Base-by-base conservation (phyloP, 75 land plant species). In the Gnetum montanum region DNA sequence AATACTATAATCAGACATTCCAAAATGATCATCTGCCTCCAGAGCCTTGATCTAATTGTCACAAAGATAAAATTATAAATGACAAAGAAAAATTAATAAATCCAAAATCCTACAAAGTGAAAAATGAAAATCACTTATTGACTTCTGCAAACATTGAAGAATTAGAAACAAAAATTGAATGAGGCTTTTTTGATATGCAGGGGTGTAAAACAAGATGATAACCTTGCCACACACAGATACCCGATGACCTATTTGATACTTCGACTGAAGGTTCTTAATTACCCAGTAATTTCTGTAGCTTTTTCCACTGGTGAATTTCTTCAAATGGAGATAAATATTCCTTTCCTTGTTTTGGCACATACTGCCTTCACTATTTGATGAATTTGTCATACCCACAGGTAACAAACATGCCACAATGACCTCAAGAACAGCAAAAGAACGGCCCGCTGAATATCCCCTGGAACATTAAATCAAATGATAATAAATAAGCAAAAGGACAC, bases 141-240 rank as follows among this genome's bases (percentile, higher is more conserved):
- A n/a, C n/a, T n/a, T n/a, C n/a, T n/a, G n/a, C n/a, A n/a, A n/a
- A n/a, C n/a, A n/a, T n/a, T n/a, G n/a, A n/a, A n/a, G n/a, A n/a
- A n/a, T n/a, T n/a, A n/a, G n/a, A n/a, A n/a, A n/a, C n/a, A n/a
- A n/a, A n/a, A n/a, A n/a, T n/a, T n/a, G n/a, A n/a, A n/a, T n/a
- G n/a, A n/a, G n/a, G n/a, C n/a, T n/a, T n/a, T n/a, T n/a, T n/a
- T n/a, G n/a, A n/a, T n/a, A n/a, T n/a, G n/a, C n/a, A n/a, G n/a
- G n/a, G n/a, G n/a, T n/a, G n/a, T n/a, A n/a, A n/a, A n/a, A n/a
- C n/a, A n/a, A n/a, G n/a, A n/a, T n/a, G n/a, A 68, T 63, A 43
- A 93, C 98, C 99, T 90, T 90, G 33, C 99, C 99, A 74, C 88
- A 76, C n/a, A 94, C 92, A 46, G 82, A 77, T 13, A 82, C 91